phyloP scores from a whole-genome alignment of 1,139 yeast species.

The Meyerozyma smithsonii region DNA sequence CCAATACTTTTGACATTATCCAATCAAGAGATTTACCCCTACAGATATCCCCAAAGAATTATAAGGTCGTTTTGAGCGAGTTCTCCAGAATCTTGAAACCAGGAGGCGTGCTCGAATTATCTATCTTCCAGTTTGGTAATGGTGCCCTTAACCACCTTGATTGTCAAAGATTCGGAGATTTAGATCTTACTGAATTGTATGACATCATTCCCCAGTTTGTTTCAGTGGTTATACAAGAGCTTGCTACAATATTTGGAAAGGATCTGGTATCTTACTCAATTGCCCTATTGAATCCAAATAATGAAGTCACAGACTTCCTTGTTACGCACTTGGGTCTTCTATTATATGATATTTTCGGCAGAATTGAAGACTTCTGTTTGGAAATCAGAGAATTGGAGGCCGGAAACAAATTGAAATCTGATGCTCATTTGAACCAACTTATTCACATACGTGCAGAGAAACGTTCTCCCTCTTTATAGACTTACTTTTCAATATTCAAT shows the following conservation, averaged over 20 bases:
- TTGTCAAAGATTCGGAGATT: conserved; percentile 13
- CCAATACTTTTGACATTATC: conserved; percentile 31
- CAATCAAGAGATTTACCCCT: conserved; percentile 34
- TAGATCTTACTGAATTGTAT: conserved; percentile 17
- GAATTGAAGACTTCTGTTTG: conserved; percentile 26
- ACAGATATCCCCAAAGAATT: conserved; percentile 27
- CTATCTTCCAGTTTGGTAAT: conserved; percentile 15
- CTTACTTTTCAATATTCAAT: background rate
- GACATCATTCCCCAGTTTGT: conserved; percentile 25
- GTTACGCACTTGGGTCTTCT: conserved; percentile 27
- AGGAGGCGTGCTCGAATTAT: conserved; percentile 35
- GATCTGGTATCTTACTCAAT: conserved; percentile 30
- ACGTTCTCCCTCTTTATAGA: background rate
- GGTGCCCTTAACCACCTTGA: background rate
- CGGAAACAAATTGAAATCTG: conserved; percentile 8
- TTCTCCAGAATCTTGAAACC: conserved; percentile 32
- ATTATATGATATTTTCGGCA: conserved; percentile 32
- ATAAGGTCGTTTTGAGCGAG: conserved; percentile 24
- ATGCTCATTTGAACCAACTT: conserved; percentile 25
- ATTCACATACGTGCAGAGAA: conserved; percentile 30
- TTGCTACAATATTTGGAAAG: conserved; percentile 29
- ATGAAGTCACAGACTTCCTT: conserved; percentile 31
- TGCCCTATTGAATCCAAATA: conserved; percentile 25
- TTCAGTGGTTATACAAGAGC: conserved; percentile 19
- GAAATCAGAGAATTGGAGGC: conserved; percentile 15